Evolutionary conservation across 352 stramenopile species (phyloP).

Genomic region (Hyphochytrium catenoides): DNA sequence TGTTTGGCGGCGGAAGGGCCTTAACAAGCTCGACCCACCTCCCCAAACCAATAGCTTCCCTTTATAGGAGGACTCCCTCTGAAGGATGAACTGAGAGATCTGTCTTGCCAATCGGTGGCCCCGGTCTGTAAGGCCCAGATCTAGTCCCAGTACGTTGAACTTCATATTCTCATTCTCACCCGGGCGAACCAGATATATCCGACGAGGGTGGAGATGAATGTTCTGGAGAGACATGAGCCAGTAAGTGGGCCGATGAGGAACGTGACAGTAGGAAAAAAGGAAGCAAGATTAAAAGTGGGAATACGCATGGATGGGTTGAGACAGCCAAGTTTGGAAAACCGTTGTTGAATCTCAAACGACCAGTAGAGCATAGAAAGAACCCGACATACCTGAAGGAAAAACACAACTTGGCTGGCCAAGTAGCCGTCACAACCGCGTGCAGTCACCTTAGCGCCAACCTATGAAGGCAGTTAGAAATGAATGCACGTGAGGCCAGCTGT

Average conservation of each 20-base stretch:
- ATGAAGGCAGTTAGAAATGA: background rate
- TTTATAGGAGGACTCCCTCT: too few relatives aligned
- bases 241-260: too few relatives aligned
- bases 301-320: background rate
- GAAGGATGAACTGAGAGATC: too few relatives aligned
- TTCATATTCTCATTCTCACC: conserved; percentile 46
- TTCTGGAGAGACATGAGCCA: conserved; percentile 26
- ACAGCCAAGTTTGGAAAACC: background rate
- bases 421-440: conserved; percentile 57
- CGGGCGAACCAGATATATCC: conserved; percentile 67
- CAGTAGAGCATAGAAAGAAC: conserved; percentile 19
- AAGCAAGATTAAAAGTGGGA: conserved; percentile 4
- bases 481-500: too few relatives aligned
- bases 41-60: too few relatives aligned
- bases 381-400: conserved; percentile 25
- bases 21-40: too few relatives aligned
- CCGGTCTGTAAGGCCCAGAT: conserved; percentile 48
- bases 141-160: conserved; percentile 42
- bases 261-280: conserved; percentile 13
- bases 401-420: conserved; percentile 59
- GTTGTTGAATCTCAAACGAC: conserved; percentile 16
- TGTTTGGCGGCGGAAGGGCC: too few relatives aligned
- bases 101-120: conserved; percentile 53
- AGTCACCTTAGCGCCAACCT: conserved; percentile 68
- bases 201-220: conserved; percentile 64